These are phyloP conservation scores for Ochetophila trinervis DNA, from an alignment of 306 rosid species.

Conservation along the genomic window DNA sequence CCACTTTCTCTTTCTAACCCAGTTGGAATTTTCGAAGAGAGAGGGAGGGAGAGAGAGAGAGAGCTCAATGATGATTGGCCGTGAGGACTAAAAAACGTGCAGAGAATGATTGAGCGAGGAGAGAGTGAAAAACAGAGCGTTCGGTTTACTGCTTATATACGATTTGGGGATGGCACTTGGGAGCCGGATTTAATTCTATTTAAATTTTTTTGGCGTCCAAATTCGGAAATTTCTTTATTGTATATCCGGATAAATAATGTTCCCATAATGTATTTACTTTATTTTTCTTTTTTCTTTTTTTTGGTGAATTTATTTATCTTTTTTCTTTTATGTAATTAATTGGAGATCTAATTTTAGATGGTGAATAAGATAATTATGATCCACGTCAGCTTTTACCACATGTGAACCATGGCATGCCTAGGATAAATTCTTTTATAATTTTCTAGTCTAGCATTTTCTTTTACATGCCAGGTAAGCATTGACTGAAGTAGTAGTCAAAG, in stretches of 20 bases:
- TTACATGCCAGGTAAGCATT: neutral
- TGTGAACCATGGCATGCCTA: no score
- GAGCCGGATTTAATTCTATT: constrained; percentile 53
- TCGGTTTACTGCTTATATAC: constrained; percentile 7
- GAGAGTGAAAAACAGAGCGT: neutral
- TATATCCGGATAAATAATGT: no score
- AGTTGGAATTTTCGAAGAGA: constrained; percentile 33
- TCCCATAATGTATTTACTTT: no score
- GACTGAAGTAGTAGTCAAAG: neutral
- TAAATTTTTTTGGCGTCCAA: constrained; percentile 54
- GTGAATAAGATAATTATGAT: neutral
- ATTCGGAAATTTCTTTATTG: neutral
- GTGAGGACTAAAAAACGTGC: constrained; percentile 28
- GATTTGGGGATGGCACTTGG: neutral
- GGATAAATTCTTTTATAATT: no score
- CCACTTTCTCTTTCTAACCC: constrained; percentile 23
- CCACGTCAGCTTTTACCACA: constrained; percentile 2
- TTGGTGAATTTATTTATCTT: no score
- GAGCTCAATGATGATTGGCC: constrained; percentile 55
- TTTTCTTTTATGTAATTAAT: no score
- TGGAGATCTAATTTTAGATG: no score
- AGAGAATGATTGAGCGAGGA: constrained; percentile 68
- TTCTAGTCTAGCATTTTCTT: neutral
- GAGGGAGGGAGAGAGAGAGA: constrained; percentile 30
- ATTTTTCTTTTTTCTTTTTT: no score